These are phyloP conservation scores for Cladosporium austrohemisphaericum DNA, from an alignment of 2,329 filamentous ascomycete species.

Conservation along the genomic window DNA sequence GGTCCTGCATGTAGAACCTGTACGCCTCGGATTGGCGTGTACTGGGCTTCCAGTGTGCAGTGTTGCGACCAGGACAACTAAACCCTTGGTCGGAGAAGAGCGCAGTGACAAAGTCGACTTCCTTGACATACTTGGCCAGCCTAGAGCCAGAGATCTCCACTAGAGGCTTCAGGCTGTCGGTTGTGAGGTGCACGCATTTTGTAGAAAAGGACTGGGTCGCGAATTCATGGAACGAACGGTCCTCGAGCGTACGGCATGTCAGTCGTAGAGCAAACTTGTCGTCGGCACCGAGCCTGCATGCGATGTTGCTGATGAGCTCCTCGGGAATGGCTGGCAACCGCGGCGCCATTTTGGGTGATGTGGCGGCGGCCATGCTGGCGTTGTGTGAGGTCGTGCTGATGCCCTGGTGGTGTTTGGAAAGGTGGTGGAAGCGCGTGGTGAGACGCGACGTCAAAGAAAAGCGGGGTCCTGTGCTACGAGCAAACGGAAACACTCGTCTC, in stretches of 20 bases:
- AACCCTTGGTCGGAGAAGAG: slow-evolving; percentile 20
- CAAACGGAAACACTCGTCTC: too few species aligned
- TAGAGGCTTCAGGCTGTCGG: slow-evolving; percentile 26
- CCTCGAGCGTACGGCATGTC: slow-evolving; percentile 26
- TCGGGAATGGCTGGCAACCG: slow-evolving; percentile 25
- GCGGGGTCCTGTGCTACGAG: too few species aligned
- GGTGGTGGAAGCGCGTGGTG: too few species aligned
- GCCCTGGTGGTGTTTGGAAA: too few species aligned
- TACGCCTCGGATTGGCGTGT: slow-evolving; percentile 27
- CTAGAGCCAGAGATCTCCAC: slow-evolving; percentile 25
- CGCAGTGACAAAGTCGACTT: slow-evolving; percentile 25
- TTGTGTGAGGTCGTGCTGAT: too few species aligned
- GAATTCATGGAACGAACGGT: slow-evolving; percentile 27
- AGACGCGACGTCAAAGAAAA: too few species aligned
- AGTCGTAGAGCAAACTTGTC: slow-evolving; percentile 26
- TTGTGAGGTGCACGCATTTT: slow-evolving; percentile 26
- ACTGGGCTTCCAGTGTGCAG: slow-evolving; percentile 21
- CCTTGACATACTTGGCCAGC: slow-evolving; percentile 22
- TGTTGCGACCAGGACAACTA: slow-evolving; percentile 18
- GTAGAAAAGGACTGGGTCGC: slow-evolving; percentile 26
- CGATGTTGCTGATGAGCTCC: slow-evolving; percentile 29
- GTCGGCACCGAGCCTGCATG: slow-evolving; percentile 25
- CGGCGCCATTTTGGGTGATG: neutral
- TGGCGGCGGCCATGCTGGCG: too few species aligned
- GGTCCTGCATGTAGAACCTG: slow-evolving; percentile 25